Evolutionary conservation across 106 monocot species (phyloP), one percentile per base, ranked within the genome.

Genomic region (Phalaenopsis equestris): DNA sequence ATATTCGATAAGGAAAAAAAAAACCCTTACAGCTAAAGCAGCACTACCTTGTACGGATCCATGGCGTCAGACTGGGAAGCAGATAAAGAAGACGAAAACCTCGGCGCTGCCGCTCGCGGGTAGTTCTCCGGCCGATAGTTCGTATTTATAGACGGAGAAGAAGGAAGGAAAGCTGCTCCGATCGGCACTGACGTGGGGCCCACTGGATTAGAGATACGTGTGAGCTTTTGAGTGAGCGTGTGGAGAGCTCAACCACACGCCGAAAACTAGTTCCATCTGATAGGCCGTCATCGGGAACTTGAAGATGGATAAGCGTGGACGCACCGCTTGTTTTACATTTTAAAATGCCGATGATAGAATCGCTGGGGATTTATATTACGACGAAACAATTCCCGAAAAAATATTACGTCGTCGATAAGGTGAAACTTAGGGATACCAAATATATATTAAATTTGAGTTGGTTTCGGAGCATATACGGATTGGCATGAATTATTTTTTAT

Each of bases 21-120:
- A 41, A 73, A 36, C 43, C 74, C 41, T 42, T 14, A 74, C 18
- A 42, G 12, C 41, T 17, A 55, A 15, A 23, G 75, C 0, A 16
- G n/a, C 19, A 36, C 1, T 73, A 89, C 92, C 87, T 84, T 92
- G 89, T 90, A 92, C 4, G 92, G 92, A 89, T 92, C 92, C 92
- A 92, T 92, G 81, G 84, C 38, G 55, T 2, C 4, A 43, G 43
- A 43, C 6, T 43, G 15, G 24, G 61, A 65, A 58, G 75, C 15
- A 19, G 41, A 72, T 23, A 24, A 24, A 30, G 36, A 24, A 68
- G 67, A 61, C 61, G 67, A 68, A 36, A 68, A 15, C 70, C 70
- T 70, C 70, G 70, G 38, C 12, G 70, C 70, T 8, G 1, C 12
- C 70, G 38, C 38, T 38, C 38, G 70, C 30, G 70, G 2, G 8